Base-by-base conservation (phyloP, 345 rosid genomes). In the Eutrema japonicum region DNA sequence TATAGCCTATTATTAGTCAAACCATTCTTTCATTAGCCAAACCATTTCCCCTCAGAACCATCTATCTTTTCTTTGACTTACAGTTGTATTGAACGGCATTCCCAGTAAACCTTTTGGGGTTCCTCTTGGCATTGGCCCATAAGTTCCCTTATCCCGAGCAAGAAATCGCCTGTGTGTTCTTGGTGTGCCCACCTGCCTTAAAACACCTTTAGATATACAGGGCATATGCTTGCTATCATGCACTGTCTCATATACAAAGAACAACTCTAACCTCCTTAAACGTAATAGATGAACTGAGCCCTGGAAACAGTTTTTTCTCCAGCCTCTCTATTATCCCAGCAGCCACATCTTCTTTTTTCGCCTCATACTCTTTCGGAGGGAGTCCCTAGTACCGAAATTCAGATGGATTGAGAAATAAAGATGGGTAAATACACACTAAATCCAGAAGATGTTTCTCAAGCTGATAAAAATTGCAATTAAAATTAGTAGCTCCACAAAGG, bases 51-150 rank as follows among this genome's bases (percentile, higher is more conserved):
- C 26, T 5, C 13, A 72, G 37, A 54, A 32, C 58, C 40, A 30
- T 18, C 27, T 36, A 36, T 30, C 43, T 7, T 46, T 63, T 13
- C 47, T 56, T 77, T n/a, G 41, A 75, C 92, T 77, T 77, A 94
- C 96, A 33, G 97, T 94, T 62, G 93, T 91, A 71, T 94, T 94
- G 69, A 94, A 91, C 37, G 97, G 97, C 97, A 94, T 91, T 73
- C 97, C 99, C 52, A 94, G 56, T 74, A 94, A 85, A 56, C 99
- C 99, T 87, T 91, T 95, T 1, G 97, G 97, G 54, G 66, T 82
- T 27, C 77, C 70, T 43, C 96, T 93, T 54, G 96, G 97, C 96
- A 89, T 85, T 46, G 97, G 99, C 72, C 97, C 97, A 64, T 94
- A 94, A 22, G 96, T 91, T 76, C 98, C 97, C 40, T 86, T 71